Evolutionary conservation across 495 filamentous ascomycete genomes (phyloP).

Genomic region (Cercophora newfieldiana): DNA sequence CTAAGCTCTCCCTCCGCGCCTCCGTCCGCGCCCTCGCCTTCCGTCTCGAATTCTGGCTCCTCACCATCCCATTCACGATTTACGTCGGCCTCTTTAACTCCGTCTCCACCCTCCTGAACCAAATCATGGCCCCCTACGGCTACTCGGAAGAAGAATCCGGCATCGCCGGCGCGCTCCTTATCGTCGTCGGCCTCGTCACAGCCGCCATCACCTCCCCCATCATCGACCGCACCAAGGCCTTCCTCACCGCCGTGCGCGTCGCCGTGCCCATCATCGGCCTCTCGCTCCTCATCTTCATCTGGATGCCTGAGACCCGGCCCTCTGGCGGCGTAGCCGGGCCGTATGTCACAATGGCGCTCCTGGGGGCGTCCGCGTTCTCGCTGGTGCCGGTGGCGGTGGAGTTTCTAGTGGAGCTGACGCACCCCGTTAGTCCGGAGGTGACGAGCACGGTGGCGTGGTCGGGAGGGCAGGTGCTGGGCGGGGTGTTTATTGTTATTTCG

Average conservation of each 20-base stretch:
- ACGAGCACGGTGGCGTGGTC: slow-evolving; percentile 81
- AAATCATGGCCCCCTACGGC: slow-evolving; percentile 80
- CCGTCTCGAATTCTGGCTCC: slow-evolving; percentile 70
- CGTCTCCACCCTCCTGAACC: slow-evolving; percentile 83
- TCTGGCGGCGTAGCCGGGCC: slow-evolving; percentile 58
- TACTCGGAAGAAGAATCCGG: slow-evolving; percentile 82
- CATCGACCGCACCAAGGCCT: slow-evolving; percentile 80
- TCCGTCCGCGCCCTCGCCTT: slow-evolving; percentile 51
- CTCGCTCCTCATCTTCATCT: slow-evolving; percentile 76
- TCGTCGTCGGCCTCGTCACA: slow-evolving; percentile 78
- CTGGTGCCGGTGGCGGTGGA: slow-evolving; percentile 85
- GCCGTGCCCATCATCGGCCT: slow-evolving; percentile 73
- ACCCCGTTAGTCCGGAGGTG: slow-evolving; percentile 85
- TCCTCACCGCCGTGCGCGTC: slow-evolving; percentile 70
- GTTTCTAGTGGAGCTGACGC: slow-evolving; percentile 80
- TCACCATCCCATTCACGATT: slow-evolving; percentile 72
- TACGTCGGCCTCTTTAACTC: slow-evolving; percentile 95
- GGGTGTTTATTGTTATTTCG: slow-evolving; percentile 77
- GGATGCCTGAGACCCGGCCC: slow-evolving; percentile 69
- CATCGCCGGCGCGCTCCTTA: slow-evolving; percentile 86
- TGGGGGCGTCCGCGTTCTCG: slow-evolving; percentile 79
- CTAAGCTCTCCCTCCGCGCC: slow-evolving; percentile 52
- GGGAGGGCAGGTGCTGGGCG: slow-evolving; percentile 77
- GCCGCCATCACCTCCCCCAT: slow-evolving; percentile 77
- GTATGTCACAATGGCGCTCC: slow-evolving; percentile 66